Evolutionary conservation across 176 grass and related monocot genomes (phyloP), one percentile per base, ranked within the genome.

Genomic region (Carex cristatella): DNA sequence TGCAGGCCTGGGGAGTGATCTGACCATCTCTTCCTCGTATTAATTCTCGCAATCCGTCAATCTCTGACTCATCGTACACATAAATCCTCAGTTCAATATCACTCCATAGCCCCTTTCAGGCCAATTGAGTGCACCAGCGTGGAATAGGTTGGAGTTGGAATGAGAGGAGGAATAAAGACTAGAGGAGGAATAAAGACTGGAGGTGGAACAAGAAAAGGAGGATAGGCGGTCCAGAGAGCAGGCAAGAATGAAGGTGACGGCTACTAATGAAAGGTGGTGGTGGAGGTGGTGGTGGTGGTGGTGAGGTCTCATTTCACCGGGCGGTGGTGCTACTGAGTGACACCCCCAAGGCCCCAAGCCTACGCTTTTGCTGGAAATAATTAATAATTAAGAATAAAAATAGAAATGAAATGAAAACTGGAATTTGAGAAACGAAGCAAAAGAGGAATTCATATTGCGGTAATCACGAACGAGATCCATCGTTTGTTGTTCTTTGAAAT

Each of bases 161-260:
- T 16, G 62, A n/a, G 75, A 44, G 18, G 23, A 68, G 28, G 18
- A 67, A 38, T 58, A 40, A 42, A 85, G 69, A 59, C 42, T 84
- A 54, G 12, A 74, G 32, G 55, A 68, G 28, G 18, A 67, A 38
- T 58, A 40, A 42, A 85, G 69, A 59, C 42, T 84, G 60, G 12
- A 74, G 32, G 55, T 37, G 53, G 88, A 64, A 64, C 65, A 64
- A 48, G 30, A 2, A 59, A 23, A 23, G 23, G 23, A 23, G 23
- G 23, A 81, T 28, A 90, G 42, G 80, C 94, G 88, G 38, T 93
- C 89, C 54, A 89, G 82, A 46, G 92, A 72, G 28, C 93, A 91
- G 88, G 91, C 92, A 89, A 98, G 77, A 61, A 98, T 57, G 87
- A 95, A 95, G 85, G 95, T 98, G 71, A 71, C 60, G 54, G 73